A percentile compares a stretch with the other conserved stretches of the same genome.
Evolutionary conservation across 352 stramenopile species (phyloP).

Genomic region (Globisporangium megalacanthum): DNA sequence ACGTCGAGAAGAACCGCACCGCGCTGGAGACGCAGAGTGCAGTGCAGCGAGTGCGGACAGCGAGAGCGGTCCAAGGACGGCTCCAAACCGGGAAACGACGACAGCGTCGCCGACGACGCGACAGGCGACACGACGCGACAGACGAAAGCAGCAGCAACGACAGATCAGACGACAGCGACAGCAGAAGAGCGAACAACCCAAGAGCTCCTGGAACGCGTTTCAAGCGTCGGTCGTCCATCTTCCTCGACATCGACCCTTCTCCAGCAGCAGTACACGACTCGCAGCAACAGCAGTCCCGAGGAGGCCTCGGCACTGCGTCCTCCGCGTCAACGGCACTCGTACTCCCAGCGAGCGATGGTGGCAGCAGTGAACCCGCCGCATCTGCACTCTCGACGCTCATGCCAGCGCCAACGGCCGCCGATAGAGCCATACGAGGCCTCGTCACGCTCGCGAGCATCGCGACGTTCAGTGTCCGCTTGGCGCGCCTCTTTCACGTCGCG

Average conservation of each 20-base stretch:
- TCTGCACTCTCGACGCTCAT: no score
- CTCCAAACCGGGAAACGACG: conserved; percentile 7
- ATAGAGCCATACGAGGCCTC: conserved; percentile 25
- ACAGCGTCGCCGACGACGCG: not conserved
- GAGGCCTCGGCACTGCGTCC: not conserved
- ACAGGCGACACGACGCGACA: not conserved
- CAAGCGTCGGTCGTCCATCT: conserved; percentile 30
- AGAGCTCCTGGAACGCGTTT: conserved; percentile 7
- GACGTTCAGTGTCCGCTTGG: conserved; percentile 34
- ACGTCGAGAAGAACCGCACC: conserved; percentile 28
- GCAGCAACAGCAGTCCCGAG: not conserved
- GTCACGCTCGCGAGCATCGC: conserved; percentile 32
- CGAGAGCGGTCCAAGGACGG: not conserved
- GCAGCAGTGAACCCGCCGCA: not conserved
- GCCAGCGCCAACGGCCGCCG: not conserved
- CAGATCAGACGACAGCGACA: conserved; percentile 1
- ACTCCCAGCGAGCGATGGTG: no score
- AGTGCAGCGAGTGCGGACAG: conserved; percentile 15
- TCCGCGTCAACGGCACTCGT: not conserved
- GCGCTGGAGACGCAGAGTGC: conserved; percentile 20
- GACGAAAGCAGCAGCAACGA: not conserved
- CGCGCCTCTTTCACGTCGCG: conserved; percentile 19
- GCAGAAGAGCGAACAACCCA: not conserved
- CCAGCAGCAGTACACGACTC: not conserved
- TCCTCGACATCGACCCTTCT: conserved; percentile 17